Base-by-base conservation (phyloP, 2,329 filamentous ascomycete genomes). In the Fusarium ambrosium region DNA sequence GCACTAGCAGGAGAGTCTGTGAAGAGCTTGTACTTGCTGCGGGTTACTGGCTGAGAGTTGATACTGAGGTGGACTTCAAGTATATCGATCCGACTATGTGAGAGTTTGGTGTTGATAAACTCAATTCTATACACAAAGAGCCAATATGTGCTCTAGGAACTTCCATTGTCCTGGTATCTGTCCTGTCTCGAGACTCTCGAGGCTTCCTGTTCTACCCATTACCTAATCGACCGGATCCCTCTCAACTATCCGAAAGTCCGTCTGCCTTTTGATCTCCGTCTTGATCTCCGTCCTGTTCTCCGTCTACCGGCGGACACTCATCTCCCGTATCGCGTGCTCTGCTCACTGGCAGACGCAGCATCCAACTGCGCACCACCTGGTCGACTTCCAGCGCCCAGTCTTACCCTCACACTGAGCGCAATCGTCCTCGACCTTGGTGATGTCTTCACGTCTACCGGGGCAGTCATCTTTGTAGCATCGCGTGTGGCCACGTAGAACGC, bases 361-460 rank as follows among this genome's bases (percentile, higher is more conserved):
- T 60, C 81, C 82, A 18, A 81, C 79, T 4, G 80, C 81, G 64
- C 83, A 84, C 83, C 83, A 84, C 64, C 82, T 77, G 7, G 82
- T 79, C 8, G 83, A 84, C 51, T 74, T 76, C 62, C 80, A 77
- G 45, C 64, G 69, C 14, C 75, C 66, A 39, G 74, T 74, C n/a
- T 71, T 75, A 59, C 74, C 77, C 55, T 83, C 82, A 68, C 83
- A 84, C 58, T 81, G 80, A 43, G 81, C 73, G 66, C 83, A 84
- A 39, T 81, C 74, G 24, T 84, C 81, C 2, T 75, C 64, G 58
- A 82, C 79, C 56, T 76, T 64, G 18, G 77, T 74, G 7, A 83
- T 69, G 29, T 82, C 81, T 32, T 83, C 81, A 24, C 73, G 77
- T 32, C 79, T 77, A 3, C 77, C 80, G 1, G 78, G 64, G 64